Evolutionary conservation across 352 stramenopile species (phyloP).

Genomic region (Albugo laibachii): DNA sequence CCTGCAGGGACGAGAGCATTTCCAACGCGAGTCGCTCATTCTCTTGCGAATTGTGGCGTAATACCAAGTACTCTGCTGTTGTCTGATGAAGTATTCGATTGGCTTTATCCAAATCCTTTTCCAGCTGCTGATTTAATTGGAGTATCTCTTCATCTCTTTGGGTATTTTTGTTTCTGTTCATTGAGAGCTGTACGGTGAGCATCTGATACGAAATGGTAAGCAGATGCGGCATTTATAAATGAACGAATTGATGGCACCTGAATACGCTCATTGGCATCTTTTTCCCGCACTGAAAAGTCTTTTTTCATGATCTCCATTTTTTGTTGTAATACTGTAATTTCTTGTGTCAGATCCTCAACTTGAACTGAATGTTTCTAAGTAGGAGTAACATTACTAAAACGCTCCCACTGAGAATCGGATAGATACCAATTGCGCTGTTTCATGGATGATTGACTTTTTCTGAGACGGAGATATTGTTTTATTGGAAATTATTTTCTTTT

Average conservation of each 20-base stretch:
- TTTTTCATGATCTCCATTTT: conserved; percentile 28
- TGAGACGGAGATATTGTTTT: conserved; percentile 6
- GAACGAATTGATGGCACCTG: conserved; percentile 13
- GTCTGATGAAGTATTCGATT: conserved; percentile 40
- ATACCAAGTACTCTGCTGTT: conserved; percentile 56
- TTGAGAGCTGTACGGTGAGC: neutral
- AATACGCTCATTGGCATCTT: conserved; percentile 31
- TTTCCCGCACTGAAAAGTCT: conserved; percentile 30
- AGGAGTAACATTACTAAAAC: neutral
- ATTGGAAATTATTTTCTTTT: conserved; percentile 1
- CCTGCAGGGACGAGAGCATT: conserved; percentile 20
- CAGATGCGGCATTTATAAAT: neutral
- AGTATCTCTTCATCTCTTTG: conserved; percentile 16
- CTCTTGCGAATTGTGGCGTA: conserved; percentile 47
- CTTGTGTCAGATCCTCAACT: too few species aligned
- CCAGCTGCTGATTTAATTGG: conserved; percentile 14
- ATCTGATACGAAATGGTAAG: neutral
- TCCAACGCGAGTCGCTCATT: conserved; percentile 32
- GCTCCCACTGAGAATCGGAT: neutral
- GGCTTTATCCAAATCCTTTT: conserved; percentile 29
- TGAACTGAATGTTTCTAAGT: conserved; percentile 14
- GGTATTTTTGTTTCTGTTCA: conserved; percentile 10
- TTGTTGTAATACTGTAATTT: too few species aligned
- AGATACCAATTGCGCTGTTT: neutral
- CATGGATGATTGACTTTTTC: conserved; percentile 4